Conservation (phyloP, 2,329 filamentous ascomycete genomes). For the Hypoxylon sp. region DNA sequence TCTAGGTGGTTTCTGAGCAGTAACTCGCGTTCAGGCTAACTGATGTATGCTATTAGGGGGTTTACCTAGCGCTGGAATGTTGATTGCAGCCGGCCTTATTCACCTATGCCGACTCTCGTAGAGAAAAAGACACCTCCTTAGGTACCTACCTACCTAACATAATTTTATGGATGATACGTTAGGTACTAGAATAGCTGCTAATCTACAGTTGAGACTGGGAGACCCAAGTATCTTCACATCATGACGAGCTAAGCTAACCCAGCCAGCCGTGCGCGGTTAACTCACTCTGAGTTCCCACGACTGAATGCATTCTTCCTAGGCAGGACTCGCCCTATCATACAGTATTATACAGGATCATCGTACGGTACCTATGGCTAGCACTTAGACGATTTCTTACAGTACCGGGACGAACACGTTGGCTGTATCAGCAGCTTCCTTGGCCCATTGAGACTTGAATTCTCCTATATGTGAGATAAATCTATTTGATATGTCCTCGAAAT, state of each 20-base stretch:
- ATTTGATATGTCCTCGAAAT: conserved; percentile 8
- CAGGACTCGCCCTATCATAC: not conserved
- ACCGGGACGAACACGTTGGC: not conserved
- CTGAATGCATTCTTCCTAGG: not conserved
- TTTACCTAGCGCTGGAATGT: not conserved
- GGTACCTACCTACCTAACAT: too few species aligned
- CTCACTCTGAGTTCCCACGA: not conserved
- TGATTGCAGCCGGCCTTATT: not conserved
- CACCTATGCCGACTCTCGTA: not conserved
- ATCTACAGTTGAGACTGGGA: not conserved
- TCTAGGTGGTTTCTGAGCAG: not conserved
- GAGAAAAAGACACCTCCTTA: too few species aligned
- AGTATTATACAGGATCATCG: not conserved
- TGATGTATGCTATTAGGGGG: not conserved
- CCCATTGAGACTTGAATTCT: conserved; percentile 24
- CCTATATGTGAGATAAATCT: conserved; percentile 8
- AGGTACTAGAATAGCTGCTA: not conserved
- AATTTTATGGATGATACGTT: too few species aligned
- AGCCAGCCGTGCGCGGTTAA: not conserved
- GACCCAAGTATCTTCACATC: not conserved
- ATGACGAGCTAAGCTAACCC: not conserved
- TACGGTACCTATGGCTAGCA: not conserved
- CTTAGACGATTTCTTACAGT: not conserved
- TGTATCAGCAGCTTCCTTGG: not conserved
- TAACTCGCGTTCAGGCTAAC: not conserved